These are phyloP conservation scores for Acanthamoeba rhysodes DNA, from an alignment of 208 protist species.

Conservation along the genomic window DNA sequence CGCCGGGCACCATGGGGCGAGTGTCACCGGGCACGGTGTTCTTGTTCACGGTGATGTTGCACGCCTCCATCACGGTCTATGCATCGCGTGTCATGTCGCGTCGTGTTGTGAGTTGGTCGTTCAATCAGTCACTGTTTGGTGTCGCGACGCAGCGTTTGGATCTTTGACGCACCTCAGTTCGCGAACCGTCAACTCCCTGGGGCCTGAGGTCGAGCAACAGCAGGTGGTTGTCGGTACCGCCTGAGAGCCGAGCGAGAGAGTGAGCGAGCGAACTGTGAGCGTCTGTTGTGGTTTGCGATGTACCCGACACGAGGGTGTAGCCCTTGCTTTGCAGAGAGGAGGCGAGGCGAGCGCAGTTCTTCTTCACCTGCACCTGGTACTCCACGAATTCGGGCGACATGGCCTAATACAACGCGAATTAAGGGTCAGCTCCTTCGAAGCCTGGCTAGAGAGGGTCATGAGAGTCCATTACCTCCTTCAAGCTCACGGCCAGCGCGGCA, in stretches of 20 bases:
- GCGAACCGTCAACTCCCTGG: constrained; percentile 81
- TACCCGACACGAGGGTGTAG: constrained; percentile 92
- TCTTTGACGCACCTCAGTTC: neutral
- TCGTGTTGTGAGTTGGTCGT: neutral
- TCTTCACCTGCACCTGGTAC: constrained; percentile 86
- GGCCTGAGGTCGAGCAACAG: constrained; percentile 86
- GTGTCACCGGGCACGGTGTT: constrained; percentile 91
- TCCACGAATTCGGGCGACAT: constrained; percentile 80
- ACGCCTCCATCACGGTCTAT: constrained; percentile 85
- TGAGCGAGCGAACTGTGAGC: constrained; percentile 23
- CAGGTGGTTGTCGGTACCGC: constrained; percentile 88
- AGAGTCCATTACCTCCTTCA: constrained; percentile 76
- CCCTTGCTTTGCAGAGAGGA: constrained; percentile 88
- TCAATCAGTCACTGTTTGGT: no score
- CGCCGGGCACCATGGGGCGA: constrained; percentile 87
- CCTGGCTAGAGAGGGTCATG: neutral
- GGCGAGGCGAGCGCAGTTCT: constrained; percentile 78
- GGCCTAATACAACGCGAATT: neutral
- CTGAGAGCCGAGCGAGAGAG: constrained; percentile 21
- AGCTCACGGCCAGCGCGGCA: constrained; percentile 75
- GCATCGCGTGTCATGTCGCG: neutral
- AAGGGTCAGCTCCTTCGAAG: neutral
- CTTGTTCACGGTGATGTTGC: constrained; percentile 90
- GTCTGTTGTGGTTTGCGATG: neutral
- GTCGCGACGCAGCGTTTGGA: neutral